These are phyloP conservation scores for Eutrema heterophyllum DNA, from an alignment of 345 rosid genomes.

Conservation along the genomic window DNA sequence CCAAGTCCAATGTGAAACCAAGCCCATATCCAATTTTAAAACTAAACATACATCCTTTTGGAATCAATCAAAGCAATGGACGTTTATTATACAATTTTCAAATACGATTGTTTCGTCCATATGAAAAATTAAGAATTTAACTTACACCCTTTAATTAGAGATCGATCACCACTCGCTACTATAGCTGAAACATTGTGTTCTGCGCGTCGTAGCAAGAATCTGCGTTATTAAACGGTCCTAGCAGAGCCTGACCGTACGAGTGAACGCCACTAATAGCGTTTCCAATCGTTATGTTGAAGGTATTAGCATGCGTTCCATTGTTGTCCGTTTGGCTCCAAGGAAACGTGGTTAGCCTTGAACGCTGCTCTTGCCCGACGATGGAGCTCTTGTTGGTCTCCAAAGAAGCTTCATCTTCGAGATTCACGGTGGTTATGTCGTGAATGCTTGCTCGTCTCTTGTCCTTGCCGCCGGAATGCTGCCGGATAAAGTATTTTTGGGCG, in stretches of 20 bases:
- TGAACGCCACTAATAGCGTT: slow-evolving; percentile 18
- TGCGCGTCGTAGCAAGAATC: slow-evolving; percentile 27
- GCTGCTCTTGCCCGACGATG: slow-evolving; percentile 21
- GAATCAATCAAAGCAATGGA: slow-evolving; percentile 7
- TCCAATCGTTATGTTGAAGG: slow-evolving; percentile 31
- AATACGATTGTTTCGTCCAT: slow-evolving; percentile 17
- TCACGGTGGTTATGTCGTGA: slow-evolving; percentile 91
- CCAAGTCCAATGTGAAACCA: too few relatives aligned
- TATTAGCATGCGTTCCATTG: slow-evolving; percentile 9
- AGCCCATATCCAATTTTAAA: too few relatives aligned
- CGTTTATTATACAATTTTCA: slow-evolving; percentile 27
- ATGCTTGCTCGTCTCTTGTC: slow-evolving; percentile 97
- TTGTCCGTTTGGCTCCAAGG: slow-evolving; percentile 24
- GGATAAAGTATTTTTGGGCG: slow-evolving; percentile 92
- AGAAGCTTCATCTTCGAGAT: slow-evolving; percentile 50
- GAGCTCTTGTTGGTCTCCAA: slow-evolving; percentile 44
- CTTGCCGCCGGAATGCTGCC: slow-evolving; percentile 86
- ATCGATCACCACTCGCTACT: slow-evolving; percentile 12
- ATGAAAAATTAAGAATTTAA: slow-evolving; percentile 22
- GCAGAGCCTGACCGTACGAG: slow-evolving; percentile 12
- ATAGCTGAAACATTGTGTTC: slow-evolving; percentile 24
- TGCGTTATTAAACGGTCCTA: slow-evolving; percentile 20
- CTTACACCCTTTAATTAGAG: slow-evolving; percentile 14
- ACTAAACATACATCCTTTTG: background rate
- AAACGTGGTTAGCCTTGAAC: slow-evolving; percentile 24